Evolutionary conservation across 139 green algal genomes (phyloP).

Genomic region (Chlorella sp.): DNA sequence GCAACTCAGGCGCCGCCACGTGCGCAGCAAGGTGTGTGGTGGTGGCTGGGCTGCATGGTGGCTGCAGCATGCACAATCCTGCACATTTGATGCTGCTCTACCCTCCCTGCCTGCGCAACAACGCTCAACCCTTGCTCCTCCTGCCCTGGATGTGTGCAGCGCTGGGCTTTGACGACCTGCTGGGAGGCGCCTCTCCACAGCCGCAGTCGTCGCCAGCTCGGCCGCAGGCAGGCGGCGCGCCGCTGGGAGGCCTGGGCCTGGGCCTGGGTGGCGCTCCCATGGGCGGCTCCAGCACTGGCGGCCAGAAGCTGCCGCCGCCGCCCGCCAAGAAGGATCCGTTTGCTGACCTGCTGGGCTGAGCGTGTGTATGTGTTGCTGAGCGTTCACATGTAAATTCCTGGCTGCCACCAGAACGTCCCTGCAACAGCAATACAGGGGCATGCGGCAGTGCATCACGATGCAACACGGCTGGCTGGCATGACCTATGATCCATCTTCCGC

Average conservation of each 20-base stretch:
- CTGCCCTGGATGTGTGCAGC: neutral
- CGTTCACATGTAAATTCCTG: too few relatives aligned
- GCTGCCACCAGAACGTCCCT: too few relatives aligned
- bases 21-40: conserved; percentile 8
- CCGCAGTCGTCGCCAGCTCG: neutral
- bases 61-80: neutral
- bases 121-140: neutral
- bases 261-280: neutral
- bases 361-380: too few relatives aligned
- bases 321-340: conserved; percentile 37
- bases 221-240: neutral
- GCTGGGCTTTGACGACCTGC: conserved; percentile 18
- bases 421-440: too few relatives aligned
- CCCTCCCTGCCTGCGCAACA: too few relatives aligned
- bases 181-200: neutral
- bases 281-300: neutral
- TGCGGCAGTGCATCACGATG: too few relatives aligned
- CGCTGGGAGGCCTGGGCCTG: neutral
- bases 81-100: too few relatives aligned
- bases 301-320: neutral
- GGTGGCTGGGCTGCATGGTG: neutral
- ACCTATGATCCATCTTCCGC: too few relatives aligned
- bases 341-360: conserved; percentile 46
- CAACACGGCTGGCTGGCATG: too few relatives aligned
- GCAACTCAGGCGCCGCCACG: neutral